Percentiles rank a stretch among this genome's conserved stretches.
Conservation (phyloP, 352 stramenopile species). For the Globisporangium ultimum region DNA sequence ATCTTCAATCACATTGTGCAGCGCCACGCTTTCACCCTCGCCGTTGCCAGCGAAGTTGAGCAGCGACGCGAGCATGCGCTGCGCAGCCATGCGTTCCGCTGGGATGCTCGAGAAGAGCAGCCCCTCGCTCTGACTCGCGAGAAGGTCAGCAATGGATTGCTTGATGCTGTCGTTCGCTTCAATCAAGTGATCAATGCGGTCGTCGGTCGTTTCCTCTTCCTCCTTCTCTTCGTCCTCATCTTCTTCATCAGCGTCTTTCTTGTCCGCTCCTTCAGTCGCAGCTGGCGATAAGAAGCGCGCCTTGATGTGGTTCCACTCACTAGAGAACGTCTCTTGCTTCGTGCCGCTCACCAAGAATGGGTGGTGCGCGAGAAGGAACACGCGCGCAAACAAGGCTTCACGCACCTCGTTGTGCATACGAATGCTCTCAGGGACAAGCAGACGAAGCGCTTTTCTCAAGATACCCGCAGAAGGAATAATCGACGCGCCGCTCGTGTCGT, state of each 20-base stretch:
- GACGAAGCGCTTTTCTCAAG: slow-evolving; percentile 55
- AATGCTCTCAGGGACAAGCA: slow-evolving; percentile 44
- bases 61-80: slow-evolving; percentile 67
- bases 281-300: slow-evolving; percentile 42
- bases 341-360: slow-evolving; percentile 66
- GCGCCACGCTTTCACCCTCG: slow-evolving; percentile 65
- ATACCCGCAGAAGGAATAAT: slow-evolving; percentile 49
- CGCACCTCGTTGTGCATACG: slow-evolving; percentile 29
- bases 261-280: not conserved
- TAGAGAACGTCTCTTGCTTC: slow-evolving; percentile 40
- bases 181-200: slow-evolving; percentile 80
- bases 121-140: slow-evolving; percentile 39
- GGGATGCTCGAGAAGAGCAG: slow-evolving; percentile 49
- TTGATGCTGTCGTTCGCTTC: slow-evolving; percentile 65
- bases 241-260: slow-evolving; percentile 11
- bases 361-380: slow-evolving; percentile 66
- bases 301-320: slow-evolving; percentile 71
- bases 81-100: slow-evolving; percentile 54
- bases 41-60: slow-evolving; percentile 81
- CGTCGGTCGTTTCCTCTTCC: slow-evolving; percentile 42
- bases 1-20: slow-evolving; percentile 69
- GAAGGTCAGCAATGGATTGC: slow-evolving; percentile 39
- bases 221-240: slow-evolving; percentile 39
- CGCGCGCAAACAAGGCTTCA: slow-evolving; percentile 40
- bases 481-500: slow-evolving; percentile 19